Evolutionary conservation across 1,284 basidiomycete genomes (phyloP).

Genomic region (Sporisorium sorghi): DNA sequence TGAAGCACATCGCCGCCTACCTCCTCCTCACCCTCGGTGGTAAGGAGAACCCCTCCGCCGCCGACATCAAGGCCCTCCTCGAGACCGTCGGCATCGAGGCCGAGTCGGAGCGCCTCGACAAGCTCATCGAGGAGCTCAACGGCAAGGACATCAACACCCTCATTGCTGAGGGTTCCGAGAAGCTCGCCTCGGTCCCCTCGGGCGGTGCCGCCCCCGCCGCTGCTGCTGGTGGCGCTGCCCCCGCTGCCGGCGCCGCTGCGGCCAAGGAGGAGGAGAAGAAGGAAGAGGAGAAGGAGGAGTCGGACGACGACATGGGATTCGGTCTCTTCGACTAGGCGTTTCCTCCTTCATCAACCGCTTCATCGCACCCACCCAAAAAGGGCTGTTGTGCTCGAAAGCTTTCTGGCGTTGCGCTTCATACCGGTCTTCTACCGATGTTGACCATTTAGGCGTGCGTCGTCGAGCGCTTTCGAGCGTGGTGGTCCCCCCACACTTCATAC

Average conservation of each 20-base stretch:
- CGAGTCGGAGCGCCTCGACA: slow-evolving; percentile 84
- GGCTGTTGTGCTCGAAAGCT: background rate
- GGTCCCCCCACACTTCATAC: background rate
- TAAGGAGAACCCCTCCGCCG: slow-evolving; percentile 85
- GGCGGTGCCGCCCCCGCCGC: slow-evolving; percentile 68
- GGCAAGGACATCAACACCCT: slow-evolving; percentile 88
- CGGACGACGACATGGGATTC: slow-evolving; percentile 68
- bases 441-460: background rate
- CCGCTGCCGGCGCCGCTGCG: slow-evolving; percentile 76
- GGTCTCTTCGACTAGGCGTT: slow-evolving; percentile 67
- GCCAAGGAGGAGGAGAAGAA: slow-evolving; percentile 75
- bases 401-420: background rate
- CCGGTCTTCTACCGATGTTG: background rate
- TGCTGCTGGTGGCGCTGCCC: slow-evolving; percentile 74
- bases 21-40: slow-evolving; percentile 96
- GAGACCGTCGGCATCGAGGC: slow-evolving; percentile 85
- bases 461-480: background rate
- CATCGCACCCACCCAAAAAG: slow-evolving; percentile 16
- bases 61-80: slow-evolving; percentile 90
- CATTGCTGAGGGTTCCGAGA: slow-evolving; percentile 90
- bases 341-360: slow-evolving; percentile 8
- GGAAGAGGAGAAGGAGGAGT: slow-evolving; percentile 69
- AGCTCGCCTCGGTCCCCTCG: slow-evolving; percentile 87
- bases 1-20: slow-evolving; percentile 74
- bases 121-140: slow-evolving; percentile 89